Evolutionary conservation across 192 early-diverging fungal genomes (phyloP).

Genomic region (Backusella circina): DNA sequence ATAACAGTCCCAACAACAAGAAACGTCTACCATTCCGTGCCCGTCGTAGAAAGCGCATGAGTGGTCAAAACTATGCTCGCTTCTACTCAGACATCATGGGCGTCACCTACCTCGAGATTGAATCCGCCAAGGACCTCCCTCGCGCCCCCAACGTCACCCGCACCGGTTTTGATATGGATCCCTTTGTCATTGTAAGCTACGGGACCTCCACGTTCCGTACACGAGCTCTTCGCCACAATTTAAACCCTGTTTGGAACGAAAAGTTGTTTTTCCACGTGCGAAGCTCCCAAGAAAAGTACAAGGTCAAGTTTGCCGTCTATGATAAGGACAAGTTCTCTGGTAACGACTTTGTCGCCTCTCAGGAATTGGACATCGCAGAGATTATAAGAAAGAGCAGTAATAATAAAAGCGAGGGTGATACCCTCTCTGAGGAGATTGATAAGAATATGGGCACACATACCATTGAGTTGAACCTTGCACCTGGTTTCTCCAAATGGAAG

Average conservation of each 20-base stretch:
- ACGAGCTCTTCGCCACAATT: constrained; percentile 56
- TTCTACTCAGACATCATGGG: constrained; percentile 36
- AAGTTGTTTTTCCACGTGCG: constrained; percentile 60
- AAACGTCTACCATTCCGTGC: not conserved
- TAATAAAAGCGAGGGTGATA: not conserved
- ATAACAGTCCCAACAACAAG: not conserved
- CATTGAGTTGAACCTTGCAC: constrained; percentile 34
- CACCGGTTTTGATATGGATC: constrained; percentile 78
- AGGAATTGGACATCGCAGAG: constrained; percentile 42
- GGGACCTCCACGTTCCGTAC: constrained; percentile 69
- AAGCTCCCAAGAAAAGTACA: constrained; percentile 37
- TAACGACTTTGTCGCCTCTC: constrained; percentile 61
- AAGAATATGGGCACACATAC: constrained; percentile 43
- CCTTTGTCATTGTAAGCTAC: constrained; percentile 75
- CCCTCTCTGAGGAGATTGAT: constrained; percentile 4
- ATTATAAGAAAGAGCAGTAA: constrained; percentile 37
- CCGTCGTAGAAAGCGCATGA: constrained; percentile 21
- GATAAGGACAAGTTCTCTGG: constrained; percentile 71
- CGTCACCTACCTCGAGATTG: constrained; percentile 48
- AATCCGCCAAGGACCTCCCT: constrained; percentile 45
- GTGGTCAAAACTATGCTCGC: not conserved
- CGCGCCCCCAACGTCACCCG: constrained; percentile 39
- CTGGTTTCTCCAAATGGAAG: constrained; percentile 32
- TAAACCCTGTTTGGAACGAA: constrained; percentile 76
- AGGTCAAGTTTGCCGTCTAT: constrained; percentile 59